Conservation (phyloP, 495 filamentous ascomycete species). For the Neurospora sp. region DNA sequence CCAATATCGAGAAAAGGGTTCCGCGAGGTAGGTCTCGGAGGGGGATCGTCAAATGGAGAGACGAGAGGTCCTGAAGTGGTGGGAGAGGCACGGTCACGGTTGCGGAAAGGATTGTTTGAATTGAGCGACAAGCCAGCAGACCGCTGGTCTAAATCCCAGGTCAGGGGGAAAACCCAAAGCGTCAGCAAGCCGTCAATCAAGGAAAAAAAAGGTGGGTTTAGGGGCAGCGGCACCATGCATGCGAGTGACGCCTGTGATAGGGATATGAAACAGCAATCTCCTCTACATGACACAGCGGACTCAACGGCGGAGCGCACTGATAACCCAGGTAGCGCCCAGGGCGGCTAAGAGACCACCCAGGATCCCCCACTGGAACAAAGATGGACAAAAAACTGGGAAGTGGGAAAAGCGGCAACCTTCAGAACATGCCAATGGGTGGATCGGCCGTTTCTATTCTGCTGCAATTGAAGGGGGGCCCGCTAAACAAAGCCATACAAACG, state of each 20-base stretch:
- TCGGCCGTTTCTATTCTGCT: constrained; percentile 6
- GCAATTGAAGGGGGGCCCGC: constrained; percentile 9
- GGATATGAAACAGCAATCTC: constrained; percentile 43
- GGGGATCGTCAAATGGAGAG: constrained; percentile 46
- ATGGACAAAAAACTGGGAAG: constrained; percentile 23
- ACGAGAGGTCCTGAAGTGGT: constrained; percentile 28
- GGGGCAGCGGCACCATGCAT: constrained; percentile 28
- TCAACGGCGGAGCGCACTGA: constrained; percentile 28
- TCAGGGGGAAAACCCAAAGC: constrained; percentile 16
- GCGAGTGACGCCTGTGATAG: constrained; percentile 34
- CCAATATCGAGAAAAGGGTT: constrained; percentile 81
- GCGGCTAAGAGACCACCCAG: constrained; percentile 4
- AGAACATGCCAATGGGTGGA: constrained; percentile 14
- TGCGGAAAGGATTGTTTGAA: constrained; percentile 99
- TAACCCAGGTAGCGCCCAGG: background rate
- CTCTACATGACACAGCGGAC: constrained; percentile 40
- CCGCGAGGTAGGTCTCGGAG: constrained; percentile 64
- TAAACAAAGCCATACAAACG: constrained; percentile 3
- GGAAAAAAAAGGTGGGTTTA: constrained; percentile 11
- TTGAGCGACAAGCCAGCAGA: constrained; percentile 48
- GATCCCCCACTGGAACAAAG: constrained; percentile 9
- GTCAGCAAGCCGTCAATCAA: constrained; percentile 23
- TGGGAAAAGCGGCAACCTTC: constrained; percentile 10
- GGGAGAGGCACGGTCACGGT: constrained; percentile 65
- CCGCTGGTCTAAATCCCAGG: constrained; percentile 29